Base-by-base conservation (phyloP, 371 early-diverging fungal genomes). In the Synchytrium microbalum region DNA sequence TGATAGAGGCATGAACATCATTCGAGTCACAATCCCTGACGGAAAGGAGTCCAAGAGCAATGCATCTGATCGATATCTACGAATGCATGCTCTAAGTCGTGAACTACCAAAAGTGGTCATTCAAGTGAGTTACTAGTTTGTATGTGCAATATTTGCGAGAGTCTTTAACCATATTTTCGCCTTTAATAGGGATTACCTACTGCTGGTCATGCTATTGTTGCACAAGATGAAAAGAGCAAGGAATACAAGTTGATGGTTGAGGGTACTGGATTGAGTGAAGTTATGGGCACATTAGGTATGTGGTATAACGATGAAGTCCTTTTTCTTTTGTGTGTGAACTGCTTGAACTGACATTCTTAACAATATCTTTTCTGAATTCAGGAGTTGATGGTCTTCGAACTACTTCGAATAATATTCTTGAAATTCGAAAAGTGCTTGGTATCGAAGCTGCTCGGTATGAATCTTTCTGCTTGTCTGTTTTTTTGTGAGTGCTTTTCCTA, bases 321-420 rank as follows among this genome's bases (percentile, higher is more conserved):
- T n/a, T n/a, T n/a, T n/a, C n/a, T n/a, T n/a, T n/a, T 61, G 10
- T 16, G 33, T 60, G 52, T 33, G 30, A 16, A 24, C 23, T 14
- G 2, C 61, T 61, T 23, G 23, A n/a, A n/a, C n/a, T 28, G 29
- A 64, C n/a, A 38, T 16, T 28, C 26, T 38, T 66, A n/a, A 64
- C 26, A 64, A 56, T 5, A 24, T 56, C 56, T 5, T 24, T 56
- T 56, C 29, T 26, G 29, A n/a, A 89, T 79, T 23, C 38, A 72
- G 90, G 95, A 68, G 86, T 98, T 58, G 84, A 93, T 64, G 92
- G 92, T 24, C 72, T 79, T 13, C 72, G 81, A 38, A 92, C 95
- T 1, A 86, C 84, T 16, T 91, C 91, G 32, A 99, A 99, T 79
- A 91, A 95, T 72, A 85, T 95, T 59, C 88, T 97, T 79, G 99